Evolutionary conservation across 768 basidiomycete species (phyloP), one percentile per base, ranked within the genome.

Genomic region (Kwoniella newhampshirensis): DNA sequence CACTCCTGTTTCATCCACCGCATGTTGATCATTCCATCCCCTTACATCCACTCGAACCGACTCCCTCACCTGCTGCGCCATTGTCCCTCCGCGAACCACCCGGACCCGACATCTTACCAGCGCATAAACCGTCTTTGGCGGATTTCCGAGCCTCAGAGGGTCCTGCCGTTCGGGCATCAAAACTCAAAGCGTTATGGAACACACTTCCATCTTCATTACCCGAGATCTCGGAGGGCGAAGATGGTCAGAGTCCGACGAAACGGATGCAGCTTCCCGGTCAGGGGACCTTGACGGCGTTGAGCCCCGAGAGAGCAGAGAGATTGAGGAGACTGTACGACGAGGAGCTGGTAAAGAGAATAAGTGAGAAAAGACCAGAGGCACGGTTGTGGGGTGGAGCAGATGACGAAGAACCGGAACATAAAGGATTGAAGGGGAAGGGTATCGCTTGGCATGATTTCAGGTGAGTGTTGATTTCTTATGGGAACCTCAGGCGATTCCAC

Each of bases 321-420:
- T 78, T 89, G 64, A 80, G 84, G 66, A 82, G 80, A 44, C 81
- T 84, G 77, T 94, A 94, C 78, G 84, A 88, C 64, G 82, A 83
- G 64, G 91, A 94, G 72, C 78, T 96, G 39, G 77, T 87, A 54
- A 79, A 63, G n/a, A 59, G 75, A 47, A 73, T 73, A 60, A 65
- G 55, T 39, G 64, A 70, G 56, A 61, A 68, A 11, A 47, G 73
- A 54, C 70, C 73, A 15, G 62, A 68, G 27, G 75, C 75, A 28
- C 63, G 68, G 39, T 58, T 76, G 48, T 76, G 75, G 75, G 75
- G 75, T 30, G 71, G 69, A 6, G 59, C 68, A 23, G 74, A 75
- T 52, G 68, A 75, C 47, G 39, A 63, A 18, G 70, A 72, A 37
- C 73, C 72, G 2, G 62, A 71, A 20, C 48, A 47, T 25, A 63